These are phyloP conservation scores for Neoscytalidium dimidiatum DNA, from an alignment of 2,329 filamentous ascomycete genomes.

Conservation along the genomic window DNA sequence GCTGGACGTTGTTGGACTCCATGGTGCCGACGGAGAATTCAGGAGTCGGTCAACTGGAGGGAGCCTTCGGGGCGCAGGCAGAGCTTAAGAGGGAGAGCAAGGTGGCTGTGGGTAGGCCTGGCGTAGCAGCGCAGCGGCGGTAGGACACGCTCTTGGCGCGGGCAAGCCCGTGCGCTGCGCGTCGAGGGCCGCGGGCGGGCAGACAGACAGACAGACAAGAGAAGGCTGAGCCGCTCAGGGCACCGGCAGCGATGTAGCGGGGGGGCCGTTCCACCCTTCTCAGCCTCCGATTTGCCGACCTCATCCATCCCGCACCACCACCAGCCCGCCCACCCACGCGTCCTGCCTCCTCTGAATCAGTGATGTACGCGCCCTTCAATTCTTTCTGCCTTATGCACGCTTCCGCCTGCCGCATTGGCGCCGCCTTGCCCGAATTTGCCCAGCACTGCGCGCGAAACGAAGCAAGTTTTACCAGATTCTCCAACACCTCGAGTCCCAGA, in stretches of 20 bases:
- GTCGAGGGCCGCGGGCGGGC: too few relatives aligned
- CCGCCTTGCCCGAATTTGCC: neutral
- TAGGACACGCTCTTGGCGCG: neutral
- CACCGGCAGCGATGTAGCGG: too few relatives aligned
- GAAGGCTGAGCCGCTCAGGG: too few relatives aligned
- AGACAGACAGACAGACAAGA: too few relatives aligned
- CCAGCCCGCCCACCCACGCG: neutral
- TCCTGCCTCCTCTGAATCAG: neutral
- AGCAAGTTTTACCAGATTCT: constrained; percentile 7
- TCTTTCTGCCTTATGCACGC: neutral
- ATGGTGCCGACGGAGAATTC: neutral
- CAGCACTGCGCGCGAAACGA: neutral
- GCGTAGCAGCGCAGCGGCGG: neutral
- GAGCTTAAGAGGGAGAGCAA: constrained; percentile 1
- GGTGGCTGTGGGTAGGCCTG: neutral
- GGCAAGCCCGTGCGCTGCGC: neutral
- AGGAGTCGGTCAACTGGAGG: neutral
- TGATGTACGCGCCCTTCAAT: neutral
- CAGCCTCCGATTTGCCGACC: constrained; percentile 5
- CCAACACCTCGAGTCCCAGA: constrained; percentile 12
- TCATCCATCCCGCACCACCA: neutral
- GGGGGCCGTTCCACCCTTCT: neutral
- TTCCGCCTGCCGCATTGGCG: neutral
- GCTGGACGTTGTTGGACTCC: constrained; percentile 16
- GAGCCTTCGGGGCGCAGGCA: neutral